Evolutionary conservation across 2,329 filamentous ascomycete species (phyloP).

Genomic region (Trichoderma harzianum): DNA sequence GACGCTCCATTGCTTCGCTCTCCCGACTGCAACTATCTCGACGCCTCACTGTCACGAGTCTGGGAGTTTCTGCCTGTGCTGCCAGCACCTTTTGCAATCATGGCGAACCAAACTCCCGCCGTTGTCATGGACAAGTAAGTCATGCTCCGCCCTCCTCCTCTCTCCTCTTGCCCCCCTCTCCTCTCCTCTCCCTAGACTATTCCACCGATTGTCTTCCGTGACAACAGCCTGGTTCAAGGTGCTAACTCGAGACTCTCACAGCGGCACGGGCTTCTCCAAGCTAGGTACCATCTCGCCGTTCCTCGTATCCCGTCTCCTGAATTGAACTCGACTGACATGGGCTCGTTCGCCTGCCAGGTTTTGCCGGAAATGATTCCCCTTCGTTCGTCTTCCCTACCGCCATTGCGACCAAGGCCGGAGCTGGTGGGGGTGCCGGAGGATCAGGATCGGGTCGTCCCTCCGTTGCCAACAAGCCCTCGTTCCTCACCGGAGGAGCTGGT

Average conservation of each 20-base stretch:
- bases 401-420: constrained; percentile 87
- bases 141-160: constrained; percentile 25
- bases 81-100: constrained; percentile 40
- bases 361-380: constrained; percentile 97
- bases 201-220: constrained; percentile 19
- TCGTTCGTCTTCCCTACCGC: constrained; percentile 99
- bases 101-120: constrained; percentile 98
- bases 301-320: constrained; percentile 10
- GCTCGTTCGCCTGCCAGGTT: constrained; percentile 55
- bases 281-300: constrained; percentile 63
- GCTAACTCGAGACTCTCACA: constrained; percentile 44
- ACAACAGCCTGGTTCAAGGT: constrained; percentile 16
- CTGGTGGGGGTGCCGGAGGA: constrained; percentile 62
- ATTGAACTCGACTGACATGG: constrained; percentile 27
- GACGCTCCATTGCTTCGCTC: constrained; percentile 17
- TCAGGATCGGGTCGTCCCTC: constrained; percentile 85
- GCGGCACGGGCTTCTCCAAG: constrained; percentile 99
- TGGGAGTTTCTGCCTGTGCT: constrained; percentile 22
- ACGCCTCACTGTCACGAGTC: constrained; percentile 15
- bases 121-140: constrained; percentile 99
- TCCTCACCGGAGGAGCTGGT: constrained; percentile 86
- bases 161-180: constrained; percentile 24
- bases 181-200: not conserved
- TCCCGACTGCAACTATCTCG: constrained; percentile 16
- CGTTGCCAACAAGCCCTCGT: constrained; percentile 92